Evolutionary conservation across 1,284 basidiomycete species (phyloP).

Genomic region (Sanghuangporus weigelae): DNA sequence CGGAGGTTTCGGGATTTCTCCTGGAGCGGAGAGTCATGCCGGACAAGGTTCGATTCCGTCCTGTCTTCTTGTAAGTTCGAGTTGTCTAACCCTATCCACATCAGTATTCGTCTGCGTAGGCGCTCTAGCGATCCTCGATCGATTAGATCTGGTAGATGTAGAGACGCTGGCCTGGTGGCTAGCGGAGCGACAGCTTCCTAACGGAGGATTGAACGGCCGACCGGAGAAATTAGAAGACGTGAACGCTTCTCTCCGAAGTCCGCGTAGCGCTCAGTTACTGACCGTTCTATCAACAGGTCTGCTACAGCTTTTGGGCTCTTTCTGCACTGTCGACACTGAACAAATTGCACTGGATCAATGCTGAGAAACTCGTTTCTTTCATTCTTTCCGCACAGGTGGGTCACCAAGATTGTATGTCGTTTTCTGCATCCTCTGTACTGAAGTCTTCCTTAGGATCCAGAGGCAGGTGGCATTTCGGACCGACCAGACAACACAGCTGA

Average conservation of each 20-base stretch:
- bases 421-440: slow-evolving; percentile 1
- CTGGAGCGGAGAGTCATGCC: slow-evolving; percentile 90
- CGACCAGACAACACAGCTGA: slow-evolving; percentile 91
- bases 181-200: slow-evolving; percentile 87
- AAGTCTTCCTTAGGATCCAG: slow-evolving; percentile 60
- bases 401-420: not conserved
- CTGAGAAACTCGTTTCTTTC: slow-evolving; percentile 74
- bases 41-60: slow-evolving; percentile 57
- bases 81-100: not conserved
- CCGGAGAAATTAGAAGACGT: slow-evolving; percentile 99
- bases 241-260: slow-evolving; percentile 24
- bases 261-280: no score
- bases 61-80: not conserved
- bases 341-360: slow-evolving; percentile 87
- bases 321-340: slow-evolving; percentile 84
- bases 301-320: slow-evolving; percentile 97
- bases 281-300: slow-evolving; percentile 54
- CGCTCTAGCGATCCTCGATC: slow-evolving; percentile 81
- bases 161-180: slow-evolving; percentile 89
- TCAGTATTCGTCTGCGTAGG: slow-evolving; percentile 89
- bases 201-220: slow-evolving; percentile 91
- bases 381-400: slow-evolving; percentile 85
- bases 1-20: slow-evolving; percentile 83
- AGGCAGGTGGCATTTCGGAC: slow-evolving; percentile 92
- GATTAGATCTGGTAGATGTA: slow-evolving; percentile 72